These are phyloP conservation scores for Rhodamnia argentea DNA, from an alignment of 345 rosid genomes.

Conservation along the genomic window DNA sequence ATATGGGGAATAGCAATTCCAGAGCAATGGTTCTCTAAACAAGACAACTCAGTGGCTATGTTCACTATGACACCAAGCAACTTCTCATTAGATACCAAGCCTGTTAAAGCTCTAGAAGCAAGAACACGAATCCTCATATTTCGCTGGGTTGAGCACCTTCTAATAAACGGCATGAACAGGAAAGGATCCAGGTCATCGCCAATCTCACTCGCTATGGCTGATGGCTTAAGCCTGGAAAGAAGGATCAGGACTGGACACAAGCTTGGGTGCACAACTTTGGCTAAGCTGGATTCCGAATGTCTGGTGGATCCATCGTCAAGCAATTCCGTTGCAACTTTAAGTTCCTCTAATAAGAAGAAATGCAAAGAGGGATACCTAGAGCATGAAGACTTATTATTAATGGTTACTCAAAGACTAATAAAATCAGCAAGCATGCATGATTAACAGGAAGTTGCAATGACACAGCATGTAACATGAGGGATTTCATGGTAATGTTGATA, in stretches of 20 bases:
- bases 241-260: slow-evolving; percentile 89
- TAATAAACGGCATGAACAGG: slow-evolving; percentile 83
- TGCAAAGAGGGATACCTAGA: slow-evolving; percentile 80
- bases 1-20: not conserved
- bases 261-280: slow-evolving; percentile 83
- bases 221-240: slow-evolving; percentile 92
- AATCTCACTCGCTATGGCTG: slow-evolving; percentile 73
- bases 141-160: slow-evolving; percentile 84
- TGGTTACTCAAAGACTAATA: not conserved
- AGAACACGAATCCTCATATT: slow-evolving; percentile 81
- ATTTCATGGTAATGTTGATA: not conserved
- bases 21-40: not conserved
- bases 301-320: slow-evolving; percentile 37
- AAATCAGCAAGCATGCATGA: not conserved
- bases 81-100: slow-evolving; percentile 91
- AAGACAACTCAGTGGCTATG: slow-evolving; percentile 66
- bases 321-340: slow-evolving; percentile 62
- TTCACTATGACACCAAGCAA: slow-evolving; percentile 42
- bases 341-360: slow-evolving; percentile 66
- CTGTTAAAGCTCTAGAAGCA: slow-evolving; percentile 85
- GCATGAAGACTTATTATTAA: slow-evolving; percentile 1
- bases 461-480: not conserved
- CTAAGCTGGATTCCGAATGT: slow-evolving; percentile 47
- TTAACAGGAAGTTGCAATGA: not conserved
- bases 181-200: slow-evolving; percentile 93